Percentiles rank a stretch among this genome's conserved stretches.
Evolutionary conservation across 768 basidiomycete species (phyloP).

Genomic region (Russula sp.): DNA sequence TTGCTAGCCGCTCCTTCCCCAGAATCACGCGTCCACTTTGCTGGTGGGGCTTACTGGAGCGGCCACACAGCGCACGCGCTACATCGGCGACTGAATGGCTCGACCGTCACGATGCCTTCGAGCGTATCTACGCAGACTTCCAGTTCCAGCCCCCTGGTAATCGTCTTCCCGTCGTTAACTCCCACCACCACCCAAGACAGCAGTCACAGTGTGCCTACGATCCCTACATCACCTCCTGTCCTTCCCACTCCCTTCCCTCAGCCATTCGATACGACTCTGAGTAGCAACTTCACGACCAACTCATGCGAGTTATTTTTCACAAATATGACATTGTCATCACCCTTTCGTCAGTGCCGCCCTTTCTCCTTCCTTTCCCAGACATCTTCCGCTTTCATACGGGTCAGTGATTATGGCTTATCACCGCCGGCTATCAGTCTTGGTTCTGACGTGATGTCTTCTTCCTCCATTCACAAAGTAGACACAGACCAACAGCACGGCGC

Average conservation of each 20-base stretch:
- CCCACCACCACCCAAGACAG: conserved; percentile 27
- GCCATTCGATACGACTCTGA: conserved; percentile 58
- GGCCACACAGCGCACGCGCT: background rate
- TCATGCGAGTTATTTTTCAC: conserved; percentile 65
- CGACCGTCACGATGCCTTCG: background rate
- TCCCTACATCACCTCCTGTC: conserved; percentile 44
- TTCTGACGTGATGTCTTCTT: conserved; percentile 17
- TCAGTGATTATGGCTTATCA: conserved; percentile 31
- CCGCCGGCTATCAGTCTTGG: background rate
- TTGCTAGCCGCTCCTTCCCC: conserved; percentile 30
- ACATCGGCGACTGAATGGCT: conserved; percentile 10
- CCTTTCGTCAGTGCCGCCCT: conserved; percentile 71
- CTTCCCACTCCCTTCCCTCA: conserved; percentile 78
- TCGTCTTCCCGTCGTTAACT: conserved; percentile 22
- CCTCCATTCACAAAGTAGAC: conserved; percentile 41
- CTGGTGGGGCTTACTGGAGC: conserved; percentile 4
- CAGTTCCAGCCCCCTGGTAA: background rate
- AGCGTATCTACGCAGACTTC: background rate
- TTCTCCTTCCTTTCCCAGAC: conserved; percentile 59
- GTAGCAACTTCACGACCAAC: conserved; percentile 58
- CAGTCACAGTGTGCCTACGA: conserved; percentile 34
- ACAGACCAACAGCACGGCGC: conserved; percentile 51
- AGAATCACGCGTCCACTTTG: conserved; percentile 21
- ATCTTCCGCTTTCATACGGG: conserved; percentile 51
- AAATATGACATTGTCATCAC: conserved; percentile 58